Conservation (phyloP, 2,329 filamentous ascomycete genomes). For the Penicillium sp. region DNA sequence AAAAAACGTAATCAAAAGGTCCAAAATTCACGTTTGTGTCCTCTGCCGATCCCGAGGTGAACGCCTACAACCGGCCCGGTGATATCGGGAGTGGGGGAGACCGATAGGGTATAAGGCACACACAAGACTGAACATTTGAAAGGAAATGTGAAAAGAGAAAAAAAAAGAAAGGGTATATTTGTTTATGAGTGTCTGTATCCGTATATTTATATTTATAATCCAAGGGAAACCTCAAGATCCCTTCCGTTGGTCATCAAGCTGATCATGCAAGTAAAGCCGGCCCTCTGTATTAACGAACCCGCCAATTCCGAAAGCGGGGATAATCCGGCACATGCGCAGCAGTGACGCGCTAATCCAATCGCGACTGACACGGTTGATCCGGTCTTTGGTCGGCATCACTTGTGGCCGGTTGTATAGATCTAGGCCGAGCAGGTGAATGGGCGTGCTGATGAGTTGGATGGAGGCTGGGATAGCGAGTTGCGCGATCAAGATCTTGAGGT, state of each 20-base stretch:
- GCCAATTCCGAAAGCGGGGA: slow-evolving; percentile 84
- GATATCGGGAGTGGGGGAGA: slow-evolving; percentile 1
- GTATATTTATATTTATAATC: background rate
- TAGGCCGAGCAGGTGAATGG: slow-evolving; percentile 76
- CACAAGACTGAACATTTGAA: background rate
- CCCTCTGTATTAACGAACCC: slow-evolving; percentile 71
- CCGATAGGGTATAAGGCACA: slow-evolving; percentile 4
- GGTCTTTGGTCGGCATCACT: slow-evolving; percentile 50
- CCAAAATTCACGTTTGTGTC: background rate
- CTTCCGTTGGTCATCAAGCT: slow-evolving; percentile 21
- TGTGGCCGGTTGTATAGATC: slow-evolving; percentile 74
- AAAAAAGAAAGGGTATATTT: slow-evolving; percentile 25
- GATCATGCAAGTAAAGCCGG: slow-evolving; percentile 30
- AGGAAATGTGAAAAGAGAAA: too few species aligned
- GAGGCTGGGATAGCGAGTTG: slow-evolving; percentile 77
- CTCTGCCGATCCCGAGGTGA: slow-evolving; percentile 11
- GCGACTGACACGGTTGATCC: slow-evolving; percentile 61
- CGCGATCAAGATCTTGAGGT: slow-evolving; percentile 77
- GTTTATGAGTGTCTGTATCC: slow-evolving; percentile 11
- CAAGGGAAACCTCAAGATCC: slow-evolving; percentile 10
- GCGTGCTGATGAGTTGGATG: slow-evolving; percentile 75
- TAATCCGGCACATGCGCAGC: slow-evolving; percentile 76
- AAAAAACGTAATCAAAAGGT: background rate
- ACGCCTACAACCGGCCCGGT: slow-evolving; percentile 22
- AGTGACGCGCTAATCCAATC: slow-evolving; percentile 73